Evolutionary conservation across 129 eudicot species (phyloP), one percentile per base, ranked within the genome.

Genomic region (Flaveria bidentis): DNA sequence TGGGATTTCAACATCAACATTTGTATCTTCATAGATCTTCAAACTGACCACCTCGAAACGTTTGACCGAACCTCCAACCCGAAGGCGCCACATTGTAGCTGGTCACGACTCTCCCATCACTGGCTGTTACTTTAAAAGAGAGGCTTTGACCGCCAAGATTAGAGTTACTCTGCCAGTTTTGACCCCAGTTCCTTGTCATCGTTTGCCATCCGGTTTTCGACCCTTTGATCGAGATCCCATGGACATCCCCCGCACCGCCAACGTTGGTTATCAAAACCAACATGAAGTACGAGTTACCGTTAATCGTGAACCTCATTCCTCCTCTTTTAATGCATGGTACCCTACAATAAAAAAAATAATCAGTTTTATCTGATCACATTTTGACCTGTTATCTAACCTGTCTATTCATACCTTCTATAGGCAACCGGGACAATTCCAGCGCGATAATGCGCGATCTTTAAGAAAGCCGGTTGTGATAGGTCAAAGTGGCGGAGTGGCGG

Each of bases 171-270:
- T 89, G 89, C 96, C 96, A 89, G 36, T 87, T 90, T 73, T 90
- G 96, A 26, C 90, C 96, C 92, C 96, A 90, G 11, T 90, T 90
- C 64, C 96, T 82, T 1, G 90, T 62, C 96, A 90, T 82, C 12
- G 76, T 74, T 74, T 77, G 83, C 96, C 96, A 90, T 14, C 96
- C 87, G 0, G 87, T 87, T 75, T 79, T 83, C 2, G 92, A 84
- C 46, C 90, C 92, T 79, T 87, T 87, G 50, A 90, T 90, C 23
- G 87, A 77, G 76, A 87, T 87, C 4, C 67, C 68, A 57, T 75
- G 92, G 28, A 87, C 67, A 76, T 90, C 92, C 26, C 96, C 96
- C 20, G 92, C 86, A 41, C 96, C 96, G 6, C 90, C 90, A 1
- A 90, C 92, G 52, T 90, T 90, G 23, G 92, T 90, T 16, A 90